Percentiles rank a stretch among this genome's conserved stretches.
Evolutionary conservation across 306 rosid species (phyloP).

Genomic region (Prunus armeniaca): DNA sequence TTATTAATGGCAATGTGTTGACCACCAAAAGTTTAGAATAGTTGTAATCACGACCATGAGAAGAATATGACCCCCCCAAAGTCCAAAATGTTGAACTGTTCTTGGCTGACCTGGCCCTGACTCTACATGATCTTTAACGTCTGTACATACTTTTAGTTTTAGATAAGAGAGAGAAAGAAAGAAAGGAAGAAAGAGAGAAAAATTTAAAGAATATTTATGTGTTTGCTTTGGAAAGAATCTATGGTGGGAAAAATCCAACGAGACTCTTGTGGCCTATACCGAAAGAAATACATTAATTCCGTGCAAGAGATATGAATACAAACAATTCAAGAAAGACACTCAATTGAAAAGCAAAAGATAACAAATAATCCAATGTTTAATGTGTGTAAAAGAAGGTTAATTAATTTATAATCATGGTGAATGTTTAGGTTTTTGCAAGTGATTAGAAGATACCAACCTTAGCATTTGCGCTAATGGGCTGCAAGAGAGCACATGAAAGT

Average conservation of each 20-base stretch:
- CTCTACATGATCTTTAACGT: constrained; percentile 3
- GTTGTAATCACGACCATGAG: neutral
- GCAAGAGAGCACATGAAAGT: no score
- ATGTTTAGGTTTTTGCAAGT: no score
- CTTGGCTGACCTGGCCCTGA: constrained; percentile 8
- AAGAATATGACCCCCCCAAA: neutral
- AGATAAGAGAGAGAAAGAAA: neutral
- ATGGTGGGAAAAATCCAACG: neutral
- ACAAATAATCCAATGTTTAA: no score
- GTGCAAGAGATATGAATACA: neutral
- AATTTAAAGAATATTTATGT: neutral
- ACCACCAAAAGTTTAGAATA: neutral
- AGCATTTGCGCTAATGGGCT: no score
- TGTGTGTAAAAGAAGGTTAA: no score
- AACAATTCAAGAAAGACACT: neutral
- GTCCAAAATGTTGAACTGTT: neutral
- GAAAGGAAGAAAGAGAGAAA: neutral
- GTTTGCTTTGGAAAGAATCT: neutral
- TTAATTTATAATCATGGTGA: no score
- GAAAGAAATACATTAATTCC: neutral
- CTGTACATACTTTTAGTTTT: neutral
- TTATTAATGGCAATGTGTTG: neutral
- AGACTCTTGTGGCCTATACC: neutral
- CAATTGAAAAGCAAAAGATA: neutral
- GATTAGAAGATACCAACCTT: no score